Conservation (phyloP, 2,329 filamentous ascomycete species). For the Penicillium sp. region DNA sequence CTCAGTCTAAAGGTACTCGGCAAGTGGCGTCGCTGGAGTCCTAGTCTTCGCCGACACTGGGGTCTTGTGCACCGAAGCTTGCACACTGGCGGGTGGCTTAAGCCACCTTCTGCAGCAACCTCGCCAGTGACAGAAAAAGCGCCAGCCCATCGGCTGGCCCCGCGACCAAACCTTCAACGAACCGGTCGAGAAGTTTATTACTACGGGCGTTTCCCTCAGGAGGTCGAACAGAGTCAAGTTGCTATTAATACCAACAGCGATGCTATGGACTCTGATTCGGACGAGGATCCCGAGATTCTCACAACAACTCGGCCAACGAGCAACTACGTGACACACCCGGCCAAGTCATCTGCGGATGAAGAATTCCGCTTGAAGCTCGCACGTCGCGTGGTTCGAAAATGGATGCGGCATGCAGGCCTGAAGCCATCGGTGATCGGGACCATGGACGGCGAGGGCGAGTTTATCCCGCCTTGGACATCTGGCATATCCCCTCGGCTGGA, state of each 20-base stretch:
- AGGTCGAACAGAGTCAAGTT: conserved; percentile 12
- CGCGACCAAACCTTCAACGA: conserved; percentile 26
- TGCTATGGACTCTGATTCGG: conserved; percentile 47
- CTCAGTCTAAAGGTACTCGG: conserved; percentile 80
- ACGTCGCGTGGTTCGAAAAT: conserved; percentile 70
- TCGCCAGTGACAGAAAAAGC: conserved; percentile 31
- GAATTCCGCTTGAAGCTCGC: conserved; percentile 64
- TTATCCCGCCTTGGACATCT: conserved; percentile 71
- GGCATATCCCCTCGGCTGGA: conserved; percentile 78
- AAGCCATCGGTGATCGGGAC: conserved; percentile 50
- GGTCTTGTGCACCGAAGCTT: conserved; percentile 63
- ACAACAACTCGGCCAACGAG: conserved; percentile 34
- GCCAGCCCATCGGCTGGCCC: conserved; percentile 14
- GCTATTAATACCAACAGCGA: conserved; percentile 27
- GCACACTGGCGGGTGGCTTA: conserved; percentile 54
- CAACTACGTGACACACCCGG: conserved; percentile 43
- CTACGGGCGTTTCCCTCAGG: conserved; percentile 34
- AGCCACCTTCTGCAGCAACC: conserved; percentile 42
- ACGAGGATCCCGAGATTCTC: conserved; percentile 44
- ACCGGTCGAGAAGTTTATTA: conserved; percentile 28
- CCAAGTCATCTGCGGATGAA: conserved; percentile 49
- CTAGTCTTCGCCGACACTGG: conserved; percentile 67
- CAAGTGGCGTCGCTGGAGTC: conserved; percentile 73
- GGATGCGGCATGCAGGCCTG: conserved; percentile 70
- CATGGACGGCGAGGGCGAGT: conserved; percentile 60